Evolutionary conservation across 805 yeast species (phyloP), one percentile per base, ranked within the genome.

Genomic region (Metschnikowia bowlesiae): DNA sequence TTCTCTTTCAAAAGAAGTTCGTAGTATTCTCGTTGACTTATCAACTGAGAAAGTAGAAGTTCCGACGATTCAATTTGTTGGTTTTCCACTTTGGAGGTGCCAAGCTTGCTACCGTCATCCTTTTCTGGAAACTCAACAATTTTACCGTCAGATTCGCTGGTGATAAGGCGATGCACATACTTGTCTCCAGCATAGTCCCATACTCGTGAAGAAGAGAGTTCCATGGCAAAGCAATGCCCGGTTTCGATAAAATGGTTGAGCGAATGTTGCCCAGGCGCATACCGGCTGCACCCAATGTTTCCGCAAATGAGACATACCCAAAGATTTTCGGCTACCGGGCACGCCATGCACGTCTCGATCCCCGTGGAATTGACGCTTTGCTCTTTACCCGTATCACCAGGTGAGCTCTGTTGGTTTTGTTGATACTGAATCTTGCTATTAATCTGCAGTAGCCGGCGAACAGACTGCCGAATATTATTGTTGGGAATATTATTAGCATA

Each of bases 121-220:
- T 73, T 74, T 29, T 71, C 76, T 0, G 77, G 74, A 11, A 89
- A 72, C 64, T 90, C 97, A 2, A 90, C 96, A 32, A 91, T 67
- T 59, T 91, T 91, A 0, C 97, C 97, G 63, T 90, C 97, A 0
- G 85, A 76, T 63, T 87, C 91, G 65, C 88, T 89, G 53, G 90
- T 89, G 4, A 90, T 78, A 39, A 90, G 69, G 45, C 97, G 67
- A 65, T 90, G 97, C 8, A 90, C 97, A 64, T 90, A 90, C 55
- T 82, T 83, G 63, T 90, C 97, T 2, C 91, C 91, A 0, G 91
- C 90, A 64, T 90, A 90, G 64, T 90, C 97, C 97, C 97, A 90
- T 1, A 90, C 96, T 38, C 97, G 73, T 53, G 90, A 94, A 0
- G 95, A 81, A 9, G 75, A 68, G 42, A 88, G 72, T 61, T 90